These are phyloP conservation scores for Emergomyces orientalis DNA, from an alignment of 2,329 filamentous ascomycete species.

Conservation along the genomic window DNA sequence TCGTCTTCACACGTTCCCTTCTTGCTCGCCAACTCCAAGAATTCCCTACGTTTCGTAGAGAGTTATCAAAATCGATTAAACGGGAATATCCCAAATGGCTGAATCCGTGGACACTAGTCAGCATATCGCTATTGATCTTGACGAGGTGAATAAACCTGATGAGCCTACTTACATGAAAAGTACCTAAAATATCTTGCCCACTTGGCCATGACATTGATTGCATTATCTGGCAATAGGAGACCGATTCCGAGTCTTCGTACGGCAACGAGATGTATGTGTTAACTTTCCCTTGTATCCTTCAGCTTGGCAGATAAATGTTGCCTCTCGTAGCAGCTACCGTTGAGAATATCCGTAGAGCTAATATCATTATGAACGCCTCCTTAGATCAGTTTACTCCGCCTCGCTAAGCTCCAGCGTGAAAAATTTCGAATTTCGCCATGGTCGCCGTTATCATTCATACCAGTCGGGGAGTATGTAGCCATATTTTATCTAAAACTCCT, in stretches of 20 bases:
- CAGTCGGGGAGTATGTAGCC: slow-evolving; percentile 3
- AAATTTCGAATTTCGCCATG: slow-evolving; percentile 8
- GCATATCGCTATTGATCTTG: background rate
- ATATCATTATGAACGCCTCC: background rate
- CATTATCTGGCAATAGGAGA: background rate
- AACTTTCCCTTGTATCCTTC: background rate
- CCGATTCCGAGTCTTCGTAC: background rate
- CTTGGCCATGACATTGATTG: background rate
- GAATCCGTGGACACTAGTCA: background rate
- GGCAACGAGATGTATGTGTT: background rate
- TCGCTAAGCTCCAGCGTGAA: slow-evolving; percentile 6
- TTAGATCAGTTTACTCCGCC: slow-evolving; percentile 1
- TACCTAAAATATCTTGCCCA: background rate
- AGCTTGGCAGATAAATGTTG: too few relatives aligned
- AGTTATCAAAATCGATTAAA: background rate
- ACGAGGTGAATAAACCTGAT: background rate
- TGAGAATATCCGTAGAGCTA: background rate
- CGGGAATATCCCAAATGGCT: background rate
- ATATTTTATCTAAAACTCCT: background rate
- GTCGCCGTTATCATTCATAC: slow-evolving; percentile 15
- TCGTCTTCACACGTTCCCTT: too few relatives aligned
- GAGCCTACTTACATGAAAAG: background rate
- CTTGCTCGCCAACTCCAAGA: background rate
- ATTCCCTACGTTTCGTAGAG: background rate
- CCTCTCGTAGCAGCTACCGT: too few relatives aligned